Percentiles rank a stretch among this genome's conserved stretches.
Conservation (phyloP, 2,329 filamentous ascomycete species). For the Graphilbum ipis-grandicollis region DNA sequence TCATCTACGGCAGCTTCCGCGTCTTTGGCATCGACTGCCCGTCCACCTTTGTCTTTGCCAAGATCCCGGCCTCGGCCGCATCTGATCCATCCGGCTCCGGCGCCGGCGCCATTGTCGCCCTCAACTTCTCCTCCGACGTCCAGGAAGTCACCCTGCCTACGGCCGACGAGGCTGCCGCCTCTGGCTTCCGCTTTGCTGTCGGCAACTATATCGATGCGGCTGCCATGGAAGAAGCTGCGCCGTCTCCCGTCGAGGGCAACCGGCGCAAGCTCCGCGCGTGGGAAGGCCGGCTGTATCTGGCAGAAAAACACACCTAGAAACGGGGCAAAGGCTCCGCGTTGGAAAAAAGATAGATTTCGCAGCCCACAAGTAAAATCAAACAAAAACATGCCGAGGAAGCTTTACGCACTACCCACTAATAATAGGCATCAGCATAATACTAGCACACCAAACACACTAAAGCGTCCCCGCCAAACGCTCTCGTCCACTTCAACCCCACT, state of each 20-base stretch:
- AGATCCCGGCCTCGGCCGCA: constrained; percentile 16
- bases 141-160: constrained; percentile 15
- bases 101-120: constrained; percentile 15
- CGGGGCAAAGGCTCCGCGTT: too few relatives aligned
- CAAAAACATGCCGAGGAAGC: too few relatives aligned
- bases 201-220: constrained; percentile 16
- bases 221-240: constrained; percentile 1
- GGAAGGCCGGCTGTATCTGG: constrained; percentile 17
- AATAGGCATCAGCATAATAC: too few relatives aligned
- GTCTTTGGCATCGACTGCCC: constrained; percentile 29
- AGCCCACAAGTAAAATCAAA: too few relatives aligned
- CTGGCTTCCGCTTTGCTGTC: constrained; percentile 9
- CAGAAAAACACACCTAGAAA: too few relatives aligned
- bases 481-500: too few relatives aligned
- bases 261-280: constrained; percentile 14
- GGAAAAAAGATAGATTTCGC: too few relatives aligned
- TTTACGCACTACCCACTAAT: too few relatives aligned
- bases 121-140: constrained; percentile 25
- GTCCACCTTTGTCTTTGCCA: constrained; percentile 26
- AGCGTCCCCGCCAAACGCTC: too few relatives aligned
- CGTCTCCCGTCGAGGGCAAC: not conserved
- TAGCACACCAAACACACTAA: too few relatives aligned
- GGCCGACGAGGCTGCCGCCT: constrained; percentile 2
- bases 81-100: too few relatives aligned
- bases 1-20: constrained; percentile 44